phyloP scores from a whole-genome alignment of 2,329 filamentous ascomycete genomes.

The Dactylella cylindrospora region DNA sequence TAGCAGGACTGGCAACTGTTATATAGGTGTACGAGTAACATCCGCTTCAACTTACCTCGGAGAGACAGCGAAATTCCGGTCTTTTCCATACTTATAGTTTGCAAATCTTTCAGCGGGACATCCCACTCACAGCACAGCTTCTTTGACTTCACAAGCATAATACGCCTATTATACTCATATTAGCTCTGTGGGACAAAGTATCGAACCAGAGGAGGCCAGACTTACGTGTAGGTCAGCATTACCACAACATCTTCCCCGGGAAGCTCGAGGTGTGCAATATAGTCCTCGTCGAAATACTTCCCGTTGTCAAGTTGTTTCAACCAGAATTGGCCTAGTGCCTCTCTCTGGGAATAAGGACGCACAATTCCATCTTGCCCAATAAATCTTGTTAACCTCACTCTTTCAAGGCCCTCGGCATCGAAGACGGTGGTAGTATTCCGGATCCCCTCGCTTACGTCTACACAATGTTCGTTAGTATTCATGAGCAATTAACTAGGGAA shows the following conservation, averaged over 20 bases:
- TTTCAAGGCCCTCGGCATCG: slow-evolving; percentile 89
- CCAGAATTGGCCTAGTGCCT: slow-evolving; percentile 97
- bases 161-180: slow-evolving; percentile 56
- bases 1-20: slow-evolving; percentile 59
- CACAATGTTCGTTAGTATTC: slow-evolving; percentile 26
- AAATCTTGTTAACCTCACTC: slow-evolving; percentile 88
- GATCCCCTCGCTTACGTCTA: slow-evolving; percentile 87
- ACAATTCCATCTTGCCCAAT: slow-evolving; percentile 91
- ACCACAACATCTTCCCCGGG: slow-evolving; percentile 84
- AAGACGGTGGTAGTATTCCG: slow-evolving; percentile 99
- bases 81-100: slow-evolving; percentile 94
- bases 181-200: slow-evolving; percentile 57
- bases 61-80: slow-evolving; percentile 88
- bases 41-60: slow-evolving; percentile 87
- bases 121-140: slow-evolving; percentile 92
- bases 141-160: slow-evolving; percentile 86
- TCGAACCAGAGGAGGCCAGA: neutral
- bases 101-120: slow-evolving; percentile 88
- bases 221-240: slow-evolving; percentile 74
- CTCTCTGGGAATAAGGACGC: slow-evolving; percentile 87
- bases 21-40: slow-evolving; percentile 90
- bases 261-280: slow-evolving; percentile 93
- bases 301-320: slow-evolving; percentile 97
- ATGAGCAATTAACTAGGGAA: neutral
- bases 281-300: slow-evolving; percentile 95